Base-by-base conservation (phyloP, 1,284 basidiomycete species). In the Cryptococcus sp. region DNA sequence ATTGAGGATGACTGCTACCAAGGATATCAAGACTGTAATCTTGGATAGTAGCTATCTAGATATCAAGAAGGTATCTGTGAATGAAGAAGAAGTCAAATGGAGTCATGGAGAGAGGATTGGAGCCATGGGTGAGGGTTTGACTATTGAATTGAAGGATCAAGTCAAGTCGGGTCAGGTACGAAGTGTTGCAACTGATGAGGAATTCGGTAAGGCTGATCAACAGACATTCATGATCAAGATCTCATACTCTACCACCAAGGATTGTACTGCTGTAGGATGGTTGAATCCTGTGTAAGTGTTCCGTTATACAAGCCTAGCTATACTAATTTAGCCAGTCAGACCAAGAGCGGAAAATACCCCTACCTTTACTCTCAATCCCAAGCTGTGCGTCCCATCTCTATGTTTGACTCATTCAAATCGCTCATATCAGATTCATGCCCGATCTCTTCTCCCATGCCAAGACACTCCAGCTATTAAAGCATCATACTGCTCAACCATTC, bases 351-450 rank as follows among this genome's bases (percentile, higher is more conserved):
- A 66, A 77, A 79, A 51, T 85, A 88, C 74, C 88, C 91, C 0
- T 97, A 88, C 77, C 77, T 97, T 34, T 97, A 96, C 79, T 92
- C 88, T 53, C 92, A 98, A 74, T 91, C 87, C 68, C 92, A 97
- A 72, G 91, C 93, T 14, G 69, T 70, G 31, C 43, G 64, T 57
- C 25, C 2, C 61, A 62, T 34, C 47, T 25, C 52, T 66, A 46
- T 64, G 61, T 45, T 62, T 2, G 60, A 63, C 56, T n/a, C n/a
- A n/a, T n/a, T n/a, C n/a, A n/a, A n/a, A 62, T 21, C 56, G 48
- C 23, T 62, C 67, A 34, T 14, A 9, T 0, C 49, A 69, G 18
- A 93, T 91, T 63, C 90, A 92, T 67, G 86, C 86, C 9, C 82
- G 91, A 45, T 81, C 86, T 1, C 74, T 96, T 48, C 81, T 86